Percentiles rank a stretch among this genome's conserved stretches.
phyloP scores from a whole-genome alignment of 352 stramenopile species.

The Globisporangium alternatum region DNA sequence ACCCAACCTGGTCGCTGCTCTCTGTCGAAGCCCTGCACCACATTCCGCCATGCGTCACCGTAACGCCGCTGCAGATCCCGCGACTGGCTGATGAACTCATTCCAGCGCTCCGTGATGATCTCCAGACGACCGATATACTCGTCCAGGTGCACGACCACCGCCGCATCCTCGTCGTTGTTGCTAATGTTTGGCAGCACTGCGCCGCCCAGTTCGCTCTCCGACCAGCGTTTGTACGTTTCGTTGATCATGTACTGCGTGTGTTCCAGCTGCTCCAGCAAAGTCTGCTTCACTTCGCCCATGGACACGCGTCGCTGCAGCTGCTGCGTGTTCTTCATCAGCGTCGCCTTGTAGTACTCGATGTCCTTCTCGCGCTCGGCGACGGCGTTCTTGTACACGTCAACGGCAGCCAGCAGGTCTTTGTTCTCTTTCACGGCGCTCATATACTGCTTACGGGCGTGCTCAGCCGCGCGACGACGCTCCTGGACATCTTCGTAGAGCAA shows the following conservation, averaged over 20 bases:
- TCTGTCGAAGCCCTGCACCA: conserved; percentile 25
- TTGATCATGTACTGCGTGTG: conserved; percentile 80
- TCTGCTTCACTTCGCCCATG: conserved; percentile 70
- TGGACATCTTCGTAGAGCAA: conserved; percentile 60
- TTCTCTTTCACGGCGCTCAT: conserved; percentile 54
- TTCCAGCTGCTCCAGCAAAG: conserved; percentile 65
- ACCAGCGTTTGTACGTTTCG: conserved; percentile 72
- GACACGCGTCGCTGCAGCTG: conserved; percentile 49
- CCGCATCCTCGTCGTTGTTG: conserved; percentile 18
- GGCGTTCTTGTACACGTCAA: conserved; percentile 63
- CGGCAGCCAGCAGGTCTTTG: conserved; percentile 57
- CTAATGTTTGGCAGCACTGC: conserved; percentile 11
- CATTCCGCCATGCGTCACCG: conserved; percentile 37
- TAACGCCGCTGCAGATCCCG: conserved; percentile 51
- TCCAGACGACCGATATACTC: conserved; percentile 59
- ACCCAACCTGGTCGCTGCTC: conserved; percentile 44
- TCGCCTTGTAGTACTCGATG: conserved; percentile 59
- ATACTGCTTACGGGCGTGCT: conserved; percentile 61
- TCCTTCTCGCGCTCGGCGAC: conserved; percentile 61
- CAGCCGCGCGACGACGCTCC: conserved; percentile 43
- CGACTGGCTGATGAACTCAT: conserved; percentile 52
- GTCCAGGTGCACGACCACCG: conserved; percentile 44
- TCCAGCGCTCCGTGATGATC: conserved; percentile 49
- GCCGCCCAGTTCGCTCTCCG: conserved; percentile 44
- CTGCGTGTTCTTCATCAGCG: conserved; percentile 45